Conservation (phyloP, 2,329 filamentous ascomycete species). For the Cadophora sp. region DNA sequence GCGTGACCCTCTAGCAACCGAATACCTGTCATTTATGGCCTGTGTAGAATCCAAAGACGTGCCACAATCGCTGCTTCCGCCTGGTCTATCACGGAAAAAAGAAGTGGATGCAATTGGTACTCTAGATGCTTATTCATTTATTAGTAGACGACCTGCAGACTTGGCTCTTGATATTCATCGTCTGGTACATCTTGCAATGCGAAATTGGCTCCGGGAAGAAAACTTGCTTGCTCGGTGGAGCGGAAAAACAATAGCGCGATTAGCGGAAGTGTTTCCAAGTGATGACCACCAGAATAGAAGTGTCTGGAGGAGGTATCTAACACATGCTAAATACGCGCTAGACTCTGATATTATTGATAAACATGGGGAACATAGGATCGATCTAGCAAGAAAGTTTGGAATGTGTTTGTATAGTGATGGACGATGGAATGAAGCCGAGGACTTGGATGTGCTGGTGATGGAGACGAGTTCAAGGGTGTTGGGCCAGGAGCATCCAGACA, state of each 20-base stretch:
- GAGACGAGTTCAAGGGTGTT: too few species aligned
- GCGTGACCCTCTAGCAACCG: conserved; percentile 43
- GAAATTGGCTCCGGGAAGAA: conserved; percentile 33
- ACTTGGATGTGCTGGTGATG: too few species aligned
- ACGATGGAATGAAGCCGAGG: too few species aligned
- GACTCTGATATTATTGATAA: conserved; percentile 15
- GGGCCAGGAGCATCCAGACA: too few species aligned
- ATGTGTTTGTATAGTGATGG: neutral
- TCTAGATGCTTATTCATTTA: conserved; percentile 34
- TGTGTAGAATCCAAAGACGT: conserved; percentile 51
- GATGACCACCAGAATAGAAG: conserved; percentile 28
- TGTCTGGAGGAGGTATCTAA: conserved; percentile 32
- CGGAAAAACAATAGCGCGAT: conserved; percentile 23
- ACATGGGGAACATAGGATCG: conserved; percentile 9
- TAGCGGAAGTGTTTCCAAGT: conserved; percentile 31
- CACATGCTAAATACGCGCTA: conserved; percentile 24
- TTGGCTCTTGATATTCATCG: conserved; percentile 32
- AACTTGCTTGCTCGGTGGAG: conserved; percentile 21
- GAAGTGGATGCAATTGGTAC: conserved; percentile 30
- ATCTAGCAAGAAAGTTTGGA: neutral
- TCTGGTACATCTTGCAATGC: conserved; percentile 33
- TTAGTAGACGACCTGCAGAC: conserved; percentile 22
- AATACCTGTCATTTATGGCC: conserved; percentile 49
- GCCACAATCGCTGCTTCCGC: conserved; percentile 46
- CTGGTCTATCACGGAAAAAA: conserved; percentile 17